phyloP scores from a whole-genome alignment of 2,329 filamentous ascomycete genomes.

The Botrytis fabae region DNA sequence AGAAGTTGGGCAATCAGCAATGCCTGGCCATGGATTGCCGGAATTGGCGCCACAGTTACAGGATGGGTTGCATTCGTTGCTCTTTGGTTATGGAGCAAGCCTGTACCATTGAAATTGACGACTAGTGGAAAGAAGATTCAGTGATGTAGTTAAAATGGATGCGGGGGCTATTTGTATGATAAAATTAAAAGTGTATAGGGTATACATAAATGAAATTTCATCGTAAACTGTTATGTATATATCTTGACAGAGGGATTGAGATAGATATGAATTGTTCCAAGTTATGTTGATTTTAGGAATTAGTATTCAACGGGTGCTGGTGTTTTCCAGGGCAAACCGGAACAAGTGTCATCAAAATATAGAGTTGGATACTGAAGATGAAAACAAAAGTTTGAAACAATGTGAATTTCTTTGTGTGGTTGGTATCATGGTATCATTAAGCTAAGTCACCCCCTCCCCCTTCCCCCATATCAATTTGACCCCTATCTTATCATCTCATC shows the following conservation, averaged over 20 bases:
- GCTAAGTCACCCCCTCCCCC: too few species aligned
- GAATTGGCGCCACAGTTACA: constrained; percentile 77
- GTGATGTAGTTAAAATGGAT: constrained; percentile 31
- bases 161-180: constrained; percentile 34
- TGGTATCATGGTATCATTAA: neutral
- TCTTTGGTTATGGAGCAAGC: constrained; percentile 81
- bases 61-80: constrained; percentile 85
- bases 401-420: neutral
- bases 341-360: neutral
- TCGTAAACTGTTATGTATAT: neutral
- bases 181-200: constrained; percentile 35
- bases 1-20: constrained; percentile 86
- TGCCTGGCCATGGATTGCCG: constrained; percentile 92
- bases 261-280: neutral
- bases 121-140: constrained; percentile 45
- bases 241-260: neutral
- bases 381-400: neutral
- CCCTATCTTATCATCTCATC: neutral
- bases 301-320: neutral
- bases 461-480: neutral
- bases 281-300: neutral
- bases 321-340: neutral
- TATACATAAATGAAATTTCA: constrained; percentile 24
- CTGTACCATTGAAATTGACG: constrained; percentile 43
- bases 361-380: neutral